Percentiles rank a stretch among this genome's conserved stretches.
Conservation (phyloP, 495 filamentous ascomycete species). For the Bryoglossum gracile region DNA sequence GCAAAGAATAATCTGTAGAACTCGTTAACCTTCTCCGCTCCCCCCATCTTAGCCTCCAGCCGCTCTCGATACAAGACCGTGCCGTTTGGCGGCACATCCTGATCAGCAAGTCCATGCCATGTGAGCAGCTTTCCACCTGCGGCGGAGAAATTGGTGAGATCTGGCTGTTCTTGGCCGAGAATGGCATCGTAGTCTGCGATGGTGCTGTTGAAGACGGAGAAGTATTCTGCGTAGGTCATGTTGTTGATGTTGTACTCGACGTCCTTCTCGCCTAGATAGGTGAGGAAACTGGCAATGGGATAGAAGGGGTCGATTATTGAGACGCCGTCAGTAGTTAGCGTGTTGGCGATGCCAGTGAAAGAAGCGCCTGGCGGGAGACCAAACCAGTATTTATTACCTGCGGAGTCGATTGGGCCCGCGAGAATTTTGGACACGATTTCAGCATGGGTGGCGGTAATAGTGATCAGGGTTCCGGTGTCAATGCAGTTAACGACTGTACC, state of each 20-base stretch:
- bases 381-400: conserved; percentile 16
- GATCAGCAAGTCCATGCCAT: conserved; percentile 35
- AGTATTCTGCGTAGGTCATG: conserved; percentile 14
- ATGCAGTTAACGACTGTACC: conserved; percentile 2
- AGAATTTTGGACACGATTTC: background rate
- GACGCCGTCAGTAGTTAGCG: conserved; percentile 5
- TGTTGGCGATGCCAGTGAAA: conserved; percentile 5
- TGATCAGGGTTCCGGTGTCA: background rate
- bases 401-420: conserved; percentile 4
- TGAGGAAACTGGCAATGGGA: conserved; percentile 6
- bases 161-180: conserved; percentile 16
- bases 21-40: background rate
- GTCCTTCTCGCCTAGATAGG: conserved; percentile 13
- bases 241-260: conserved; percentile 16
- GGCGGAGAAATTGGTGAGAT: conserved; percentile 36
- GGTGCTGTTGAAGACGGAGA: background rate
- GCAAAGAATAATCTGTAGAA: conserved; percentile 32
- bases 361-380: conserved; percentile 6
- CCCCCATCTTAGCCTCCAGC: background rate
- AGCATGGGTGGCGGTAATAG: background rate
- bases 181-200: background rate
- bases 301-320: background rate
- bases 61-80: background rate
- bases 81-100: background rate
- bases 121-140: conserved; percentile 42